Conservation (phyloP, 1,284 basidiomycete species). For the Ustilago cynodontis region DNA sequence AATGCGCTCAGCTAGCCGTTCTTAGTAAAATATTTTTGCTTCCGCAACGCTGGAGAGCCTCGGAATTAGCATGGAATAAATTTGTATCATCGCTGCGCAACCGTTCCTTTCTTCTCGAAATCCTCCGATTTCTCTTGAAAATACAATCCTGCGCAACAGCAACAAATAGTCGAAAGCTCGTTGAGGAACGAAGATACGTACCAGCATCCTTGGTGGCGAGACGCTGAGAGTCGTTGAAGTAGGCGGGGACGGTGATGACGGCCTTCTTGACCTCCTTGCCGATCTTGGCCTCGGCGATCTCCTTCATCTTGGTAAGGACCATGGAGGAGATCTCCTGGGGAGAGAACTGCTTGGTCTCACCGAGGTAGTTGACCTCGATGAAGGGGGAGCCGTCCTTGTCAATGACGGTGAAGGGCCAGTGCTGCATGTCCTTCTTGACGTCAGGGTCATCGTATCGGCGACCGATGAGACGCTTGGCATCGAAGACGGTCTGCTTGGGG, state of each 20-base stretch:
- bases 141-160: conserved; percentile 5
- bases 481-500: conserved; percentile 78
- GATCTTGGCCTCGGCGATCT: conserved; percentile 77
- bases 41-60: conserved; percentile 57
- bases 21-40: conserved; percentile 59
- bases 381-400: conserved; percentile 76
- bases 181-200: conserved; percentile 56
- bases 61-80: conserved; percentile 70
- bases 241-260: conserved; percentile 79
- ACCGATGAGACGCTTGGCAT: conserved; percentile 86
- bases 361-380: conserved; percentile 75
- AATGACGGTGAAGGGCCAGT: conserved; percentile 79
- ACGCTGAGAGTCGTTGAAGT: conserved; percentile 80
- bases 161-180: not conserved
- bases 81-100: conserved; percentile 66
- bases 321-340: conserved; percentile 90
- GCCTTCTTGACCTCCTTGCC: conserved; percentile 78
- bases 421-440: conserved; percentile 77
- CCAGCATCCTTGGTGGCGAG: conserved; percentile 75
- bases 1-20: conserved; percentile 63
- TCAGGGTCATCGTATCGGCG: conserved; percentile 85
- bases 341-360: conserved; percentile 76
- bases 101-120: not conserved
- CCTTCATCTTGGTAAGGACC: conserved; percentile 99
- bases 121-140: not conserved